phyloP scores from a whole-genome alignment of 148 eudicot species.

The Rhododendron simsii region DNA sequence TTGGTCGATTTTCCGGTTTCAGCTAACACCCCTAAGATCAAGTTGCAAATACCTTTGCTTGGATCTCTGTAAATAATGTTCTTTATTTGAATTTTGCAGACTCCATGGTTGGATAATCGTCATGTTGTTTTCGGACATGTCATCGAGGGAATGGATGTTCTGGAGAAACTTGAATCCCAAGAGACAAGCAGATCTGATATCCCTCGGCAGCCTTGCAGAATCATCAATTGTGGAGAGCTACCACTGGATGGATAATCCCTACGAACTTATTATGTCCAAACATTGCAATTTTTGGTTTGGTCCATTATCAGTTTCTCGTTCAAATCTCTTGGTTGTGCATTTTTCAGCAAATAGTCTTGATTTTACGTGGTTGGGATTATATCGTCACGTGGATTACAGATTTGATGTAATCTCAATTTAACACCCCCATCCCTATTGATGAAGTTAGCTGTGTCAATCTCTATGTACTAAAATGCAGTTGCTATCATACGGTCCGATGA shows the following conservation, averaged over 20 bases:
- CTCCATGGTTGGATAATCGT: slow-evolving; percentile 49
- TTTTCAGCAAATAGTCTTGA: background rate
- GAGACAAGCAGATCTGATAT: slow-evolving; percentile 38
- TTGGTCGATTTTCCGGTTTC: too few relatives aligned
- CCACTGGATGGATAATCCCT: slow-evolving; percentile 20
- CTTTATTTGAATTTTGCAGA: slow-evolving; percentile 19
- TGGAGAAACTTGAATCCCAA: slow-evolving; percentile 37
- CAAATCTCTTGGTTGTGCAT: background rate
- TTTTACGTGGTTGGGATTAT: background rate
- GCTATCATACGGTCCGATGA: background rate
- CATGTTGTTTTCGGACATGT: slow-evolving; percentile 66
- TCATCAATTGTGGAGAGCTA: slow-evolving; percentile 42
- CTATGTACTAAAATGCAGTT: background rate
- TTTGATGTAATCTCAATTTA: background rate
- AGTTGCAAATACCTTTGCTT: background rate
- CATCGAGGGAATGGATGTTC: slow-evolving; percentile 53
- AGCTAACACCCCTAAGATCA: too few relatives aligned
- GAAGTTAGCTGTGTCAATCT: background rate
- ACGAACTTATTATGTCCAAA: background rate
- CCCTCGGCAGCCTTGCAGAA: slow-evolving; percentile 37
- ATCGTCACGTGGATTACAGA: background rate
- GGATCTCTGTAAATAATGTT: slow-evolving; percentile 2
- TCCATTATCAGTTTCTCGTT: background rate
- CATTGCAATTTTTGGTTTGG: background rate
- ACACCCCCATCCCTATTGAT: background rate